Base-by-base conservation (phyloP, 2,329 filamentous ascomycete genomes). In the Colletotrichum chrysophilum region DNA sequence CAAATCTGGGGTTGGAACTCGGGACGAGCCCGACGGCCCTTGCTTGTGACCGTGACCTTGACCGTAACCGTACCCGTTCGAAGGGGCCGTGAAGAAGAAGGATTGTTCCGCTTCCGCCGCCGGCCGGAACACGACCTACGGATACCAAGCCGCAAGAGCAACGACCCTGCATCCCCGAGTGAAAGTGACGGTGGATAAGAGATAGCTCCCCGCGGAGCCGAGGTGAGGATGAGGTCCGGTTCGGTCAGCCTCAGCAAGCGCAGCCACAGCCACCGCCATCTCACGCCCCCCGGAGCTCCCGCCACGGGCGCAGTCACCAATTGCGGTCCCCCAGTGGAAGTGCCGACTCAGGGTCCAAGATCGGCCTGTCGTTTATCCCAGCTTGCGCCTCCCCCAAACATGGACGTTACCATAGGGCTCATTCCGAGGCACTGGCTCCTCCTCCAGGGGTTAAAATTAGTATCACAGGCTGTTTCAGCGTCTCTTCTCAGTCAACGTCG, bases 401-500 rank as follows among this genome's bases (percentile, higher is more conserved):
- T 64, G 66, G 48, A 61, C 58, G 67, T 74, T 26, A 30, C 60
- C 26, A 61, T 26, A 32, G 24, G 32, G 26, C 55, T 67, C 38
- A 58, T 21, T 56, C 69, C 28, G 38, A 68, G 55, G 62, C 68
- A 67, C 30, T 62, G 68, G 55, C 52, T 38, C 62, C 61, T 61
- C 24, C 48, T 43, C 38, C 69, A 72, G 72, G 69, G 61, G 61
- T 61, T 62, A 34, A 58, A 26, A 30, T 72, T 64, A 72, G 69
- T 62, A 67, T 67, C 69, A 75, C 70, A 21, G 43, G 26, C 43
- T 43, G 73, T 75, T 75, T 75, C 73, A 75, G 56, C 66, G 26
- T 48, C 36, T 28, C 36, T 13, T 16, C 32, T 64, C 30, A 26
- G 8, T 75, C 62, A 24, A 67, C 38, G 13, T 62, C 52, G 38